A percentile compares a stretch with the other conserved stretches of the same genome.
phyloP scores from a whole-genome alignment of 768 basidiomycete species.

The Lactifluus rugatus region DNA sequence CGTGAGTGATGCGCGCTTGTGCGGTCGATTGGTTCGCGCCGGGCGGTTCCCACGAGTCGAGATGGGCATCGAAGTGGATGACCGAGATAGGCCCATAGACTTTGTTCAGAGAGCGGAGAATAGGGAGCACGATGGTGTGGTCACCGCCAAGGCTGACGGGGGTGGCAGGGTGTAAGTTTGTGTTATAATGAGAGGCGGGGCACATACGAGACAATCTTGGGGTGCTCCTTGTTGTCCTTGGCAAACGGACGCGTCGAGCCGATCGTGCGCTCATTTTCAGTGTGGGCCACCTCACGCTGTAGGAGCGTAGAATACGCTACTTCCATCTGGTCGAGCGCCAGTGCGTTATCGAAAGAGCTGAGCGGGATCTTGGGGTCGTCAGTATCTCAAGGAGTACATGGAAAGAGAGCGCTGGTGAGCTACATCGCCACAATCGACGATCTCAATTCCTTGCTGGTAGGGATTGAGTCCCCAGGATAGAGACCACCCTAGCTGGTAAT shows the following conservation, averaged over 20 bases:
- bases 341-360: constrained; percentile 69
- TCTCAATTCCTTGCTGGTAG: constrained; percentile 43
- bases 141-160: constrained; percentile 57
- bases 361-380: constrained; percentile 49
- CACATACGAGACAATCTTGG: constrained; percentile 55
- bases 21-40: constrained; percentile 33
- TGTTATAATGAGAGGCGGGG: background rate
- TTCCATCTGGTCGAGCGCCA: constrained; percentile 81
- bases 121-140: constrained; percentile 82
- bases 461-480: constrained; percentile 66
- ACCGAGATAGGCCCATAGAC: constrained; percentile 76
- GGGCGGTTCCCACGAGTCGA: constrained; percentile 49
- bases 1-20: constrained; percentile 69
- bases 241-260: constrained; percentile 30
- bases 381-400: background rate
- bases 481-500: constrained; percentile 52
- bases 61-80: constrained; percentile 75
- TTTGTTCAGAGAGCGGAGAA: constrained; percentile 68
- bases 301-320: constrained; percentile 74
- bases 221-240: constrained; percentile 55
- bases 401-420: background rate
- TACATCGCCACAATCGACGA: constrained; percentile 83
- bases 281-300: constrained; percentile 36
- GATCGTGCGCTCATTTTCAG: constrained; percentile 6
- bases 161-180: background rate